A percentile compares a stretch with the other conserved stretches of the same genome.
Conservation (phyloP, 2,329 filamentous ascomycete genomes). For the Aspergillus brunneoviolaceus region DNA sequence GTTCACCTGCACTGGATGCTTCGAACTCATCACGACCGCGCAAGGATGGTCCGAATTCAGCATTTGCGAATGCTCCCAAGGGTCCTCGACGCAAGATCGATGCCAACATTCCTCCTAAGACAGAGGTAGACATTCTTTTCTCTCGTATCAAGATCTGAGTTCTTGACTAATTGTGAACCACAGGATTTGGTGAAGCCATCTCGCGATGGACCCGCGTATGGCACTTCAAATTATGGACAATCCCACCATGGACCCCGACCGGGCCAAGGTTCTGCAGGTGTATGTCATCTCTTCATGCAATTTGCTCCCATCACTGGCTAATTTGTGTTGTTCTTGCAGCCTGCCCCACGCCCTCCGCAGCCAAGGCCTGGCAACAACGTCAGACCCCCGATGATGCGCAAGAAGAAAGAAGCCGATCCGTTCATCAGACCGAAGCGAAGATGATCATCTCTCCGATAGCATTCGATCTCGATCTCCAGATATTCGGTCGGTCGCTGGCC, state of each 20-base stretch:
- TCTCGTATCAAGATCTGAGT: background rate
- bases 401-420: slow-evolving; percentile 41
- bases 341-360: slow-evolving; percentile 18
- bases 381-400: slow-evolving; percentile 34
- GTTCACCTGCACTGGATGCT: slow-evolving; percentile 23
- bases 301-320: slow-evolving; percentile 3
- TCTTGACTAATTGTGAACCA: background rate
- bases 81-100: slow-evolving; percentile 26
- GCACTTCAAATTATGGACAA: slow-evolving; percentile 22
- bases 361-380: slow-evolving; percentile 19
- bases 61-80: slow-evolving; percentile 26
- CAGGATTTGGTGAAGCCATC: slow-evolving; percentile 44
- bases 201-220: slow-evolving; percentile 35
- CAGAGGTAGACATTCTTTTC: slow-evolving; percentile 19
- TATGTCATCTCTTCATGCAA: slow-evolving; percentile 16
- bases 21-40: slow-evolving; percentile 30
- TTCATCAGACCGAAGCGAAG: slow-evolving; percentile 44
- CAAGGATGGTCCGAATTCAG: slow-evolving; percentile 23
- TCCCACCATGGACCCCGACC: slow-evolving; percentile 16
- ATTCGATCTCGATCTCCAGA: background rate
- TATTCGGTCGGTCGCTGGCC: too few relatives aligned
- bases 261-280: slow-evolving; percentile 19
- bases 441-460: slow-evolving; percentile 17
- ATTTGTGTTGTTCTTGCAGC: slow-evolving; percentile 17
- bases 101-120: slow-evolving; percentile 21